These are phyloP conservation scores for Theobroma grandiflorum DNA, from an alignment of 441 rosid species.

Conservation along the genomic window DNA sequence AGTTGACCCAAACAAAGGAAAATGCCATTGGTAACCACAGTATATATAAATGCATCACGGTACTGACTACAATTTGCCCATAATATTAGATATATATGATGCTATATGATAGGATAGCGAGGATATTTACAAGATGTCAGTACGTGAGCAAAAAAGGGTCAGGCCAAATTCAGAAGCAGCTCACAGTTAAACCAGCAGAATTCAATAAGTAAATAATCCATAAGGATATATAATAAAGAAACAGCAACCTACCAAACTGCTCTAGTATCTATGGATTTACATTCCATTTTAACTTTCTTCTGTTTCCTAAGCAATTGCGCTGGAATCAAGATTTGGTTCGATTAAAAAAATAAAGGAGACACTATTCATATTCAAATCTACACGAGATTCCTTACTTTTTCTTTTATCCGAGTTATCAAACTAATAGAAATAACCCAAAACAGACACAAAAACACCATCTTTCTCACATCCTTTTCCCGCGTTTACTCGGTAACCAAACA, in stretches of 20 bases:
- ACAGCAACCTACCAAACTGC: not conserved
- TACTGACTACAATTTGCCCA: not conserved
- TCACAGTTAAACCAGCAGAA: not conserved
- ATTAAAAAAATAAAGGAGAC: not conserved
- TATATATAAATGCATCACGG: not conserved
- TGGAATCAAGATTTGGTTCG: not conserved
- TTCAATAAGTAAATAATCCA: not conserved
- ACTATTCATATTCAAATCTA: not conserved
- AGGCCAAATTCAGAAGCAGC: not conserved
- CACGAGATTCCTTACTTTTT: not conserved
- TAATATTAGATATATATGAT: not conserved
- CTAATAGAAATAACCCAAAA: not conserved
- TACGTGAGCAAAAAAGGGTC: not conserved
- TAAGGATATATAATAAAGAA: not conserved
- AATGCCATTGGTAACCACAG: not conserved
- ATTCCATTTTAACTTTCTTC: not conserved
- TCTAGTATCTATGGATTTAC: not conserved
- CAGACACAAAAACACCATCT: not conserved
- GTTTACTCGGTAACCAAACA: not conserved
- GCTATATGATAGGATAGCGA: not conserved
- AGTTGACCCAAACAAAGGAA: not conserved
- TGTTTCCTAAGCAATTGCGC: not conserved
- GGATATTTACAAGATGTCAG: not conserved
- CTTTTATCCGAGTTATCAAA: not conserved
- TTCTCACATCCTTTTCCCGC: not conserved